Conservation (phyloP, 495 filamentous ascomycete species). For the Evansstolkia leycettana region DNA sequence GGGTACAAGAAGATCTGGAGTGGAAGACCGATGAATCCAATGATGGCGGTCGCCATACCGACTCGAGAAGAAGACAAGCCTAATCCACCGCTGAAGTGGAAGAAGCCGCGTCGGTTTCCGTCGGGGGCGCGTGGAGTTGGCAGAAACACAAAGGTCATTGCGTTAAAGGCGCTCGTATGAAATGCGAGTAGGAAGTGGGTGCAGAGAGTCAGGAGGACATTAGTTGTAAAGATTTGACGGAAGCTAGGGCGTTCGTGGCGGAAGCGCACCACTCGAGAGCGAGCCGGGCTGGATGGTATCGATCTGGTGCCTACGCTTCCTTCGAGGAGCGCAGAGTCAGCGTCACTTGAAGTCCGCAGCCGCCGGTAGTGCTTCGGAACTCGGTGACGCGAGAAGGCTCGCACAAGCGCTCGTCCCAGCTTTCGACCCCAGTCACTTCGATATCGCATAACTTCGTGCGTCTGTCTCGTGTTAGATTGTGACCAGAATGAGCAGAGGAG, state of each 20-base stretch:
- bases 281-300: slow-evolving; percentile 15
- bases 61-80: slow-evolving; percentile 56
- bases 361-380: slow-evolving; percentile 15
- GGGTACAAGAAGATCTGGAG: slow-evolving; percentile 64
- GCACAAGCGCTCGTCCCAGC: slow-evolving; percentile 28
- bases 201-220: slow-evolving; percentile 48
- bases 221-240: slow-evolving; percentile 47
- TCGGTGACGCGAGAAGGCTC: slow-evolving; percentile 17
- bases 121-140: slow-evolving; percentile 48
- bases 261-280: slow-evolving; percentile 5
- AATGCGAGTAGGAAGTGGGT: slow-evolving; percentile 56
- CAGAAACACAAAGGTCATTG: slow-evolving; percentile 61
- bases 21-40: slow-evolving; percentile 56
- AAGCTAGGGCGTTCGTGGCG: slow-evolving; percentile 33
- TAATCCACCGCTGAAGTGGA: slow-evolving; percentile 62
- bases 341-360: slow-evolving; percentile 13
- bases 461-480: slow-evolving; percentile 20
- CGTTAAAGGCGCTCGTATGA: slow-evolving; percentile 65
- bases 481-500: not conserved
- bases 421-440: slow-evolving; percentile 37
- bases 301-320: slow-evolving; percentile 16
- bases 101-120: slow-evolving; percentile 29
- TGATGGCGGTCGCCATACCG: slow-evolving; percentile 55
- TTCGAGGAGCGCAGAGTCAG: slow-evolving; percentile 21
- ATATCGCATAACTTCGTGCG: slow-evolving; percentile 34